These are phyloP conservation scores for Yamadazyma sp. DNA, from an alignment of 1,139 yeast genomes.

Conservation along the genomic window DNA sequence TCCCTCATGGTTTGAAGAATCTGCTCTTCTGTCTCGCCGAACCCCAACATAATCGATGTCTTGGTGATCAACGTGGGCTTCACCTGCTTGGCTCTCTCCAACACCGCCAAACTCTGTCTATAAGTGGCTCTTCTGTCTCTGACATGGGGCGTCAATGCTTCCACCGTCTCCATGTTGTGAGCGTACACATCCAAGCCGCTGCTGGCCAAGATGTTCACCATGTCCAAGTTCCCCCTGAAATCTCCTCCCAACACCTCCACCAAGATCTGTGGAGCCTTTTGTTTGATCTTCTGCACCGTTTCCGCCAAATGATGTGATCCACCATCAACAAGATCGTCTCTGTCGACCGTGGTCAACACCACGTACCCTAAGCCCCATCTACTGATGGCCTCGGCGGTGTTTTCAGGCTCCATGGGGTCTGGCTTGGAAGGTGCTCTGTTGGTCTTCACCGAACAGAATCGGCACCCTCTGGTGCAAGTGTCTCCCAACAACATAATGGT, in stretches of 20 bases:
- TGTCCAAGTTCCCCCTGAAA: slow-evolving; percentile 83
- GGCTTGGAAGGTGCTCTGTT: slow-evolving; percentile 82
- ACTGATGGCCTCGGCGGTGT: slow-evolving; percentile 95
- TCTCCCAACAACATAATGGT: slow-evolving; percentile 98
- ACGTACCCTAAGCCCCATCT: slow-evolving; percentile 99
- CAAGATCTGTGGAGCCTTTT: slow-evolving; percentile 84
- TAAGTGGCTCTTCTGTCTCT: slow-evolving; percentile 97
- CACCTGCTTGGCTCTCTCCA: slow-evolving; percentile 75
- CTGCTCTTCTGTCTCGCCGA: slow-evolving; percentile 95
- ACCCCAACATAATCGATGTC: slow-evolving; percentile 93
- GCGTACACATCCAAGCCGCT: slow-evolving; percentile 97
- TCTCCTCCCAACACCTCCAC: slow-evolving; percentile 97
- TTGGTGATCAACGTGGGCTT: slow-evolving; percentile 82
- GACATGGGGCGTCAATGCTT: slow-evolving; percentile 89
- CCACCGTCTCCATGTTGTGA: slow-evolving; percentile 95
- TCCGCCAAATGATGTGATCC: slow-evolving; percentile 90
- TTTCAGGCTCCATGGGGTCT: slow-evolving; percentile 96
- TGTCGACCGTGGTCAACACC: slow-evolving; percentile 94
- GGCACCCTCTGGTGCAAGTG: slow-evolving; percentile 97
- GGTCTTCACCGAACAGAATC: slow-evolving; percentile 97
- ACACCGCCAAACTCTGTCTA: slow-evolving; percentile 78
- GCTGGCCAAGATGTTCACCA: slow-evolving; percentile 76
- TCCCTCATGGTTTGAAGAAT: slow-evolving; percentile 71
- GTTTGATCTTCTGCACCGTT: slow-evolving; percentile 81
- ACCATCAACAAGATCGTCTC: slow-evolving; percentile 93